Evolutionary conservation across 2,329 filamentous ascomycete species (phyloP).

Genomic region (Pseudopithomyces maydicus): DNA sequence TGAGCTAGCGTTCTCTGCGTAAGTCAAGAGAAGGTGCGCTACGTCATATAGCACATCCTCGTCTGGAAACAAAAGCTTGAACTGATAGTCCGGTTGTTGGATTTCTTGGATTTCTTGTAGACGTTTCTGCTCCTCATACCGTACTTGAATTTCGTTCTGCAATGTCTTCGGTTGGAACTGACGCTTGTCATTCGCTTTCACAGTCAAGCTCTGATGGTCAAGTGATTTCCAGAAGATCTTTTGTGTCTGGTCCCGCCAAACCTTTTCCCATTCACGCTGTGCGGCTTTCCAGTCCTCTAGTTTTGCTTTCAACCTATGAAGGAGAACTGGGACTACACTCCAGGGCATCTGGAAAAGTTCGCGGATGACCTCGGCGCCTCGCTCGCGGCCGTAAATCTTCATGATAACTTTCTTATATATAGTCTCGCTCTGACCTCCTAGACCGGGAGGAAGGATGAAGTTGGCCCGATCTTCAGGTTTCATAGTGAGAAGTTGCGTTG

Average conservation of each 20-base stretch:
- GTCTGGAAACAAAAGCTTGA: slow-evolving; percentile 72
- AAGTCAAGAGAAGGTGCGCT: slow-evolving; percentile 51
- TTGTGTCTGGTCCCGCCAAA: slow-evolving; percentile 95
- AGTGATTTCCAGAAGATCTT: slow-evolving; percentile 95
- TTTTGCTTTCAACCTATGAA: slow-evolving; percentile 91
- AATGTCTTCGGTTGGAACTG: slow-evolving; percentile 89
- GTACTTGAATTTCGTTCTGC: slow-evolving; percentile 87
- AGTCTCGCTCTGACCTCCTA: slow-evolving; percentile 91
- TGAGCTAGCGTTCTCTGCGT: slow-evolving; percentile 48
- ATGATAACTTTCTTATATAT: slow-evolving; percentile 97
- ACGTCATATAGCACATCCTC: slow-evolving; percentile 58
- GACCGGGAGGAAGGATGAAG: slow-evolving; percentile 80
- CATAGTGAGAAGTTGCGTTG: slow-evolving; percentile 86
- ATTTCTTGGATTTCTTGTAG: slow-evolving; percentile 65
- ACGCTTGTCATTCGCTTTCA: slow-evolving; percentile 88
- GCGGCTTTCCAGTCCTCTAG: slow-evolving; percentile 97
- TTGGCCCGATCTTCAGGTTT: slow-evolving; percentile 69
- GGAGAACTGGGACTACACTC: slow-evolving; percentile 83
- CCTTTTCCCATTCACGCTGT: slow-evolving; percentile 97
- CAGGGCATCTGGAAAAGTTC: slow-evolving; percentile 86
- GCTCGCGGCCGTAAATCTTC: slow-evolving; percentile 90
- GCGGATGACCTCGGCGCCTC: slow-evolving; percentile 81
- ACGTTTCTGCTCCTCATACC: slow-evolving; percentile 87
- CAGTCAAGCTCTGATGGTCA: slow-evolving; percentile 92
- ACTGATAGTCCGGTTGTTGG: slow-evolving; percentile 71